Evolutionary conservation across 768 basidiomycete species (phyloP), one percentile per base, ranked within the genome.

Genomic region (Pisolithus albus): DNA sequence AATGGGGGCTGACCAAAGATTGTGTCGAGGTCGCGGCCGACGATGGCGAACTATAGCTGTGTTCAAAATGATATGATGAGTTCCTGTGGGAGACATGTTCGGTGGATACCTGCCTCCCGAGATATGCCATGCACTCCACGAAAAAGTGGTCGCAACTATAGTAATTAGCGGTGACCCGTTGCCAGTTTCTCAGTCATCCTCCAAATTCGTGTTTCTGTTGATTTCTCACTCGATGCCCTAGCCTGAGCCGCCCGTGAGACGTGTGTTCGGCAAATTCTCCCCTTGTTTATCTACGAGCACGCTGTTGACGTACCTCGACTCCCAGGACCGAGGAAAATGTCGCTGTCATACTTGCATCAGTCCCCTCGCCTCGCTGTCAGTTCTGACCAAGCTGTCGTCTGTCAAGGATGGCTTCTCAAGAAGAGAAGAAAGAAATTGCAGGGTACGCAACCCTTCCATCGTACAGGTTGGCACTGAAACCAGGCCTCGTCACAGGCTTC

Each of bases 341-440:
- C 39, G 21, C 46, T 51, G 49, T 46, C 56, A 47, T 42, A 49
- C 47, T 46, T 58, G 50, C 53, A 48, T 32, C 30, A 45, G 4
- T 40, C 47, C 32, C 44, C 52, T 42, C 57, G 51, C 39, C 38
- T 51, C 21, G 32, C 49, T 36, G 19, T 54, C 49, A 38, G 23
- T 38, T 45, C 52, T 26, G 49, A 47, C 23, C 54, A 64, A 23
- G 60, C 58, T 28, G 61, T 81, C 46, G 56, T 86, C 4, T 75
- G 70, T 47, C 76, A 87, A 59, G 89, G 89, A 70, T 92, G 88
- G 88, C 70, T 91, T 5, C 74, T 92, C 54, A 92, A 92, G 73
- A 92, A 92, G 70, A 75, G 89, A 58, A 74, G 89, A 56, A 90
- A 88, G 76, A 88, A 81, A 72, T 84, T 91, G 85, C 90, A 92